Base-by-base conservation (phyloP, 345 rosid species). In the Moricandia moricandioides region DNA sequence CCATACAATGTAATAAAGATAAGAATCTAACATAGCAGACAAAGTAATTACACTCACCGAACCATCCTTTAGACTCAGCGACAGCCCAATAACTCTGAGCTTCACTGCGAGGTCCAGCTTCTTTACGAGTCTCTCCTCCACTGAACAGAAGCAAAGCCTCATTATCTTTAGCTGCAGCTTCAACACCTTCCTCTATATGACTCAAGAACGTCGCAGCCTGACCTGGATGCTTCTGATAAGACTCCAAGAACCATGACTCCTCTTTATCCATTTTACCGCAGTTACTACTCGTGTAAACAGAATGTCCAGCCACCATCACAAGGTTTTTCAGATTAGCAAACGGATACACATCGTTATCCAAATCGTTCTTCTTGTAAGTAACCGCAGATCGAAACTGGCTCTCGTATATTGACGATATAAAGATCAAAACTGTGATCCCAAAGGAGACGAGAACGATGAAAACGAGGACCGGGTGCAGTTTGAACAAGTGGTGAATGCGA, bases 51-150 rank as follows among this genome's bases (percentile, higher is more conserved):
- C 65, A 84, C 97, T 86, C 79, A 95, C 99, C 97, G 63, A 95
- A 95, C 99, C 99, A 95, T 82, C 86, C 89, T 85, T 89, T 83
- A 11, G 93, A 88, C 75, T 95, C 99, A 65, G 97, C 97, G 76
- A 90, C 96, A 73, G 91, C 65, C 99, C 99, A 95, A 74, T 92
- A 95, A 81, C 99, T 92, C 91, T 92, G 99, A 13, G 93, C 99
- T 85, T 95, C 99, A 56, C 99, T 92, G 7, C 89, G 88, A 33
- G 99, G 99, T 43, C 99, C 99, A 0, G 99, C 99, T 39, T 90
- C 91, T 80, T 88, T 92, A 62, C 97, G 83, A 39, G 99, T 95
- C 84, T 95, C 96, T 69, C 99, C 99, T 26, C 99, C 99, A 58
- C 99, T 95, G 65, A 95, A 90, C 51, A 95, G 81, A 76, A 95